These are phyloP conservation scores for Fusarium concolor DNA, from an alignment of 2,329 filamentous ascomycete species.

Conservation along the genomic window DNA sequence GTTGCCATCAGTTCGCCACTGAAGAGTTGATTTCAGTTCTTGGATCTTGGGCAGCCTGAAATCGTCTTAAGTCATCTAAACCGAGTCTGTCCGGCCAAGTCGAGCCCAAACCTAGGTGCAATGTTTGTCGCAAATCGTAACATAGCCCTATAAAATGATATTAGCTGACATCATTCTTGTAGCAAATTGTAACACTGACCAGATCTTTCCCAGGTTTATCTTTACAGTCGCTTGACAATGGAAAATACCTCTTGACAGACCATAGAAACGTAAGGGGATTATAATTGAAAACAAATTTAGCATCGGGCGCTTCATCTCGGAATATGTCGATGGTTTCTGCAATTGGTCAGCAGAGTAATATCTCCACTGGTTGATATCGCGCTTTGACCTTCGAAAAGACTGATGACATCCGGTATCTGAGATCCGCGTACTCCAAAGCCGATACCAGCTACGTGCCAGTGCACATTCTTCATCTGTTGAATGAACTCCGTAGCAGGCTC, in stretches of 20 bases:
- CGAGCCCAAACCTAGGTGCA: no score
- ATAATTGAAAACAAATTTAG: conserved; percentile 9
- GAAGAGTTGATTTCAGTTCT: no score
- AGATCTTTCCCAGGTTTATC: not conserved
- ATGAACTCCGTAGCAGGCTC: not conserved
- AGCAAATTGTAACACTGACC: not conserved
- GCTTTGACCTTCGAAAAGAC: not conserved
- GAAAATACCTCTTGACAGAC: conserved; percentile 17
- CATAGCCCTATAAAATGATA: not conserved
- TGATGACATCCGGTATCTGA: not conserved
- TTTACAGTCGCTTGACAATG: not conserved
- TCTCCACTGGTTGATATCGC: no score
- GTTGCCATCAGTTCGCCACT: no score
- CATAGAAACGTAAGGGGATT: conserved; percentile 10
- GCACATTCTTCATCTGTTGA: not conserved
- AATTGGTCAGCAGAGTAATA: not conserved
- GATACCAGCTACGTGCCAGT: conserved; percentile 10
- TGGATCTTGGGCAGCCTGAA: no score
- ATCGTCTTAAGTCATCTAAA: no score
- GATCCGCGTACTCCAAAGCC: conserved; percentile 18
- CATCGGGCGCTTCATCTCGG: not conserved
- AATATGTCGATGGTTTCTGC: conserved; percentile 10
- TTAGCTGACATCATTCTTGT: accelerated
- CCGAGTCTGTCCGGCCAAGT: no score
- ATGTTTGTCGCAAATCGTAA: not conserved